Percentiles rank a stretch among this genome's conserved stretches.
Evolutionary conservation across 345 rosid species (phyloP).

Genomic region (Murraya paniculata): DNA sequence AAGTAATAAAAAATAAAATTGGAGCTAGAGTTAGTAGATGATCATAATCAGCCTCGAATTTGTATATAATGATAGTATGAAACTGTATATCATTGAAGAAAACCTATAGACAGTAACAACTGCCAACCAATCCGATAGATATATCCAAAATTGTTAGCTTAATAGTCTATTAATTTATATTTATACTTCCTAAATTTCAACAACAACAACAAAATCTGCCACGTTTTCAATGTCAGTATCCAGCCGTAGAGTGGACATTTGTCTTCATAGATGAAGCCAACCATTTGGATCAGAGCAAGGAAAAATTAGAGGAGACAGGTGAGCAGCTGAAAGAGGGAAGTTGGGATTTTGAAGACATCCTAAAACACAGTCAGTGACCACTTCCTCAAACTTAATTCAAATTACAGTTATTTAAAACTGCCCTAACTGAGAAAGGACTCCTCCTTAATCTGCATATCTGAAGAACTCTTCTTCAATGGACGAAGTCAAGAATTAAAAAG

Average conservation of each 20-base stretch:
- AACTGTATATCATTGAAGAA: background rate
- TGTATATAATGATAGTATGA: background rate
- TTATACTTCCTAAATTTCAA: conserved; percentile 5
- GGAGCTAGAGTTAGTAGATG: background rate
- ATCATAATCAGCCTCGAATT: background rate
- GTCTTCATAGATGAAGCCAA: background rate
- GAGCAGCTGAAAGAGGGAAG: background rate
- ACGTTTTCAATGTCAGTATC: background rate
- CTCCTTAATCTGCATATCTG: conserved; percentile 24
- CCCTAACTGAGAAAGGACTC: conserved; percentile 22
- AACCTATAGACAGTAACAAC: background rate
- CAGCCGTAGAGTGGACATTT: background rate
- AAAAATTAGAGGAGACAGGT: background rate
- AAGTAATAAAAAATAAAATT: background rate
- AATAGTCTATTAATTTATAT: background rate
- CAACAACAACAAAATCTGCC: background rate
- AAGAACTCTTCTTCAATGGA: conserved; percentile 17
- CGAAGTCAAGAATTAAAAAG: background rate
- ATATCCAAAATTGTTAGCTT: background rate
- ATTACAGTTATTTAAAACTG: conserved; percentile 14
- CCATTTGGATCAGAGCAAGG: background rate
- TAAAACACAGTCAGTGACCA: background rate
- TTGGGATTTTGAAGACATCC: background rate
- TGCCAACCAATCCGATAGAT: background rate
- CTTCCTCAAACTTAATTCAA: conserved; percentile 6